Conservation (phyloP, 495 filamentous ascomycete genomes). For the Articulospora tetracladia region DNA sequence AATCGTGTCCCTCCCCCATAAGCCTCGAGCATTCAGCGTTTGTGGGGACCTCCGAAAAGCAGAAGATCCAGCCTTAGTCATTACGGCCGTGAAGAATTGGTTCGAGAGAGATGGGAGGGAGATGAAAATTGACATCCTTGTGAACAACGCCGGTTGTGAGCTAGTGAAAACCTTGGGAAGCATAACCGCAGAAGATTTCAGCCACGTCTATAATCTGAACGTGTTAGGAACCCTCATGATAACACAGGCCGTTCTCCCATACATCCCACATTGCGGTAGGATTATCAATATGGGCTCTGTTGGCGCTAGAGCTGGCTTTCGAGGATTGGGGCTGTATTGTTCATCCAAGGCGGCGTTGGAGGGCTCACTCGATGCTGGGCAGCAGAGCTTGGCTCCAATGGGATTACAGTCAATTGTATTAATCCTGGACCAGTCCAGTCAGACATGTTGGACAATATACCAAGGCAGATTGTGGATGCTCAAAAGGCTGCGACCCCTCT, state of each 20-base stretch:
- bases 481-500: constrained; percentile 36
- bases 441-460: constrained; percentile 36
- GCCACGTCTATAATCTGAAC: constrained; percentile 48
- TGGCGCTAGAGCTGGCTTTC: not conserved
- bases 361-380: constrained; percentile 57
- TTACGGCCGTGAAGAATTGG: constrained; percentile 49
- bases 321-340: constrained; percentile 34
- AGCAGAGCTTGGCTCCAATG: constrained; percentile 58
- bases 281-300: constrained; percentile 18
- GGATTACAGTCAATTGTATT: constrained; percentile 59
- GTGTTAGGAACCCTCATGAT: constrained; percentile 66
- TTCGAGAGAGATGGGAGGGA: constrained; percentile 35
- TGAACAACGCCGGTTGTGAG: constrained; percentile 57
- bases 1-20: constrained; percentile 17
- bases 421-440: constrained; percentile 62
- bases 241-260: constrained; percentile 33
- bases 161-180: constrained; percentile 46
- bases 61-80: constrained; percentile 54
- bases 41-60: constrained; percentile 58
- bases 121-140: constrained; percentile 55
- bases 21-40: constrained; percentile 43
- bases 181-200: constrained; percentile 56
- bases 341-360: constrained; percentile 65
- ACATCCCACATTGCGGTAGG: not conserved
- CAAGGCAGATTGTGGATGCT: constrained; percentile 40